Evolutionary conservation across 108 stramenopile genomes (phyloP).

Genomic region (Seminavis robusta): DNA sequence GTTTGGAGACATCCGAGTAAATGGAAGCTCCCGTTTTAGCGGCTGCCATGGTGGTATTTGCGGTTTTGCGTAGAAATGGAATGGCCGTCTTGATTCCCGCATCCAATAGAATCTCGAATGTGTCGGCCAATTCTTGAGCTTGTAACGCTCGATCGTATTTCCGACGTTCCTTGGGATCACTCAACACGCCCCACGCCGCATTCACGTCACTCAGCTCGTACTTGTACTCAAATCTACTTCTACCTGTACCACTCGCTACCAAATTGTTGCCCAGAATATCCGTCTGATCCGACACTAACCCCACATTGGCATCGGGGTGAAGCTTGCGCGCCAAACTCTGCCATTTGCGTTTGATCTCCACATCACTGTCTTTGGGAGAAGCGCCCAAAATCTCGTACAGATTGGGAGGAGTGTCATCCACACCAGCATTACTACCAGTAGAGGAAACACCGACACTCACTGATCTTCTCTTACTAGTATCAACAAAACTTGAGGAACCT

Average conservation of each 20-base stretch:
- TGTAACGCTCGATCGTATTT: constrained; percentile 25
- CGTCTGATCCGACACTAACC: too few species aligned
- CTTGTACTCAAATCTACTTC: too few species aligned
- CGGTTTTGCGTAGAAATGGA: constrained; percentile 20
- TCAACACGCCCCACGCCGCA: constrained; percentile 25
- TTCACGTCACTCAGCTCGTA: constrained; percentile 17
- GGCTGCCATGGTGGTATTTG: constrained; percentile 11
- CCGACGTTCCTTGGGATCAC: constrained; percentile 14
- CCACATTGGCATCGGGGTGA: constrained; percentile 20
- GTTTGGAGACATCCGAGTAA: background rate
- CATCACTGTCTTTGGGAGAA: constrained; percentile 10
- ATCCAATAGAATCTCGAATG: constrained; percentile 4
- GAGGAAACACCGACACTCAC: too few species aligned
- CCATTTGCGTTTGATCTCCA: constrained; percentile 7
- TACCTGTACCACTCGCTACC: background rate
- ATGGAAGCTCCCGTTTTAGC: background rate
- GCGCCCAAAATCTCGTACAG: constrained; percentile 27
- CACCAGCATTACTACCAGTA: too few species aligned
- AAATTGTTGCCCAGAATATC: background rate
- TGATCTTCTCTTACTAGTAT: too few species aligned
- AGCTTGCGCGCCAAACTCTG: background rate
- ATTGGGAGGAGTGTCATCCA: too few species aligned
- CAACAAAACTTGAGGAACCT: too few species aligned
- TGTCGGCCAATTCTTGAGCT: constrained; percentile 25
- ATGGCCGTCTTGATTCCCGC: constrained; percentile 15